Percentiles rank a stretch among this genome's conserved stretches.
Conservation (phyloP, 2,329 filamentous ascomycete genomes). For the Thielaviopsis euricoi region DNA sequence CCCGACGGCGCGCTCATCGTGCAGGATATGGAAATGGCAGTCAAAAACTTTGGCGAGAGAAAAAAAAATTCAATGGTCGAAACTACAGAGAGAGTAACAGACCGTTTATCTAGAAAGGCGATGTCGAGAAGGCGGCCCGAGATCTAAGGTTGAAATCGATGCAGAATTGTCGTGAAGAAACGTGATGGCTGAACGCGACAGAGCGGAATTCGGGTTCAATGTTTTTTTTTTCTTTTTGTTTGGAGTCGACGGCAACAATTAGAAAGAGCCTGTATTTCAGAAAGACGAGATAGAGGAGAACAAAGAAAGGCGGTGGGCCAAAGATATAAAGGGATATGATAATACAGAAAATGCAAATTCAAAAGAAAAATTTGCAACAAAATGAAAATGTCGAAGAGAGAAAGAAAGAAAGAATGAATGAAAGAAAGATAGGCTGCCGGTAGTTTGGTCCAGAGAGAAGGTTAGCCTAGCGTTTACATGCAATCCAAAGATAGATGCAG, state of each 20-base stretch:
- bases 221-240: not conserved
- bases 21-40: not conserved
- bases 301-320: not conserved
- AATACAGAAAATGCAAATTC: not conserved
- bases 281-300: not conserved
- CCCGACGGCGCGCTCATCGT: slow-evolving; percentile 28
- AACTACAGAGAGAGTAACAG: not conserved
- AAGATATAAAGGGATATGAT: not conserved
- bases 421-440: not conserved
- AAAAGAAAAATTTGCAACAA: too few relatives aligned
- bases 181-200: not conserved
- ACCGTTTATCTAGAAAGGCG: not conserved
- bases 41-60: not conserved
- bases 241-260: not conserved
- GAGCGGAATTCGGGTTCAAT: not conserved
- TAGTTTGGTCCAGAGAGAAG: too few relatives aligned
- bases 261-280: not conserved
- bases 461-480: too few relatives aligned
- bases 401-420: not conserved
- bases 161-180: not conserved
- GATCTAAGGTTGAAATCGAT: not conserved
- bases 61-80: not conserved
- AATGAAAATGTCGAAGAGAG: not conserved
- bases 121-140: not conserved
- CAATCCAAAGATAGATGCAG: not conserved